Base-by-base conservation (phyloP, 768 basidiomycete genomes). In the Xerocomus spinulosus region DNA sequence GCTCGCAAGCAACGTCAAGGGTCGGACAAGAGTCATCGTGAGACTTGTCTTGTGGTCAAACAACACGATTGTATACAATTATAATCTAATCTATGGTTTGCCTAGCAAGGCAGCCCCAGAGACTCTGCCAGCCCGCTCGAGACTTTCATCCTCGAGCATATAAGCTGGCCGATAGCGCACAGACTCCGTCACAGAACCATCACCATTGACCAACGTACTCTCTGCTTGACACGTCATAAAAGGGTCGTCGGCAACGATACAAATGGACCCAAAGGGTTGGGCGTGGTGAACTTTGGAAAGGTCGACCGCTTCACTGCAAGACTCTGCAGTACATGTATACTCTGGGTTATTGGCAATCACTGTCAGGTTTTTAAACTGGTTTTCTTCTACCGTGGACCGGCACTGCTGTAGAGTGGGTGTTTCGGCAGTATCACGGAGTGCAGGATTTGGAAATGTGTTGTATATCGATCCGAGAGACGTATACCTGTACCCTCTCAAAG, bases 401-500 rank as follows among this genome's bases (percentile, higher is more conserved):
- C 21, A 7, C 21, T 32, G 29, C 18, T 18, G 7, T 29, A 42
- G 23, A 8, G 24, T 26, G 14, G 47, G 48, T 29, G 44, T 42
- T 44, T 56, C 60, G 21, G 43, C 50, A 28, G 45, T 36, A 48
- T 56, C 47, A 37, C 63, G 71, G 3, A 97, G 79, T 2, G 89
- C 83, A 2, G 95, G 94, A 59, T 98, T 98, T 0, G 84, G 92
- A 63, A 85, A 86, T 0, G 96, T 98, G 69, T 98, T 96, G 69
- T 81, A 90, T 8, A 87, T 92, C 10, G 94, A 96, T 15, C 96
- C 95, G 17, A 99, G 80, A 5, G 95, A 97, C 3, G 96, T 99
- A 68, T 95, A 99, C n/a, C 93, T 95, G 53, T 40, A 6, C 33
- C 36, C 14, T 26, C 38, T 48, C 26, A 52, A 33, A 37, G 28